phyloP scores from a whole-genome alignment of 768 basidiomycete genomes.

The Rhodosporidiobolus odoratus region DNA sequence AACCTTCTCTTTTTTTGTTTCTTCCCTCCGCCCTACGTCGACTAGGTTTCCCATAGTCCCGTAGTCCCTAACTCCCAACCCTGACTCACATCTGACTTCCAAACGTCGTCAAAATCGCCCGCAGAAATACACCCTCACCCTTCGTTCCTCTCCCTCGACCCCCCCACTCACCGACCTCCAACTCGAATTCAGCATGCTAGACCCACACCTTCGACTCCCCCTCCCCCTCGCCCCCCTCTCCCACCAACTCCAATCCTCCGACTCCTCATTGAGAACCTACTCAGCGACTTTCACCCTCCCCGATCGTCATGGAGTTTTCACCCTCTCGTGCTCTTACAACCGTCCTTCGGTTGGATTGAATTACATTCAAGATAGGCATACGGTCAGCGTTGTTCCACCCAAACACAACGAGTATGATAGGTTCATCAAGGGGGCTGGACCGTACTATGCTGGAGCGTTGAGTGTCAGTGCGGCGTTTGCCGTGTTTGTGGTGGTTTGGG shows the following conservation, averaged over 20 bases:
- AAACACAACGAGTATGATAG: conserved; percentile 92
- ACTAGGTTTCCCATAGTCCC: no score
- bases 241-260: conserved; percentile 57
- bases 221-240: conserved; percentile 69
- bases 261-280: conserved; percentile 5
- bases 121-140: conserved; percentile 67
- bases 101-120: no score
- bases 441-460: conserved; percentile 86
- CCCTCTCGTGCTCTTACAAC: conserved; percentile 85
- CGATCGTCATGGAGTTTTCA: conserved; percentile 96
- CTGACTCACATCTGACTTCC: not conserved
- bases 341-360: conserved; percentile 83
- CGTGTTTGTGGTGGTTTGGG: conserved; percentile 78
- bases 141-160: conserved; percentile 65
- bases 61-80: no score
- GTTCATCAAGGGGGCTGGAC: conserved; percentile 92
- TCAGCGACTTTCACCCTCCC: conserved; percentile 74
- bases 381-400: conserved; percentile 83
- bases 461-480: conserved; percentile 81
- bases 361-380: conserved; percentile 66
- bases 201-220: conserved; percentile 84
- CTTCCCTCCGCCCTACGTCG: not conserved
- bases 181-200: conserved; percentile 96
- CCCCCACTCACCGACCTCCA: conserved; percentile 73
- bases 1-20: not conserved